Base-by-base conservation (phyloP, 2,329 filamentous ascomycete genomes). In the Lomentospora prolificans region DNA sequence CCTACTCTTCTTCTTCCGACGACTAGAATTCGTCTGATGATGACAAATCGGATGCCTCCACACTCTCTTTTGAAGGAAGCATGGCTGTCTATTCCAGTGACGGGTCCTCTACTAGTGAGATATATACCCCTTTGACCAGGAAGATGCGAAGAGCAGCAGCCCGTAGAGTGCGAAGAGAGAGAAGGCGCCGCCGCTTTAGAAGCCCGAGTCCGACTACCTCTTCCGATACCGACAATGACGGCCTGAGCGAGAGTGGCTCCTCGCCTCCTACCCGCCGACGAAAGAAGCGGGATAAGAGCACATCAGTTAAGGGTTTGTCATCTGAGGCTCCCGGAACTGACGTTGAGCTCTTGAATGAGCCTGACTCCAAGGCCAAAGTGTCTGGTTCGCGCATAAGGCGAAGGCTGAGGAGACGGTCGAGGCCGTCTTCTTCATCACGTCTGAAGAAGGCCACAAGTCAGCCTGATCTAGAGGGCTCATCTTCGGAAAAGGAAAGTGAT, bases 381-480 rank as follows among this genome's bases (percentile, higher is more conserved):
- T n/a, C n/a, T n/a, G n/a, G n/a, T n/a, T n/a, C n/a, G n/a, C n/a
- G n/a, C n/a, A n/a, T n/a, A 55, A 59, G 12, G 27, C 52, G n/a
- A 60, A 55, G 53, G 19, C 31, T 27, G 54, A 51, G 54, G 52
- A 27, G 24, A 30, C 52, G n/a, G 51, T 39, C 2, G 31, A 53
- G 22, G 27, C 24, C 22, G 31, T 57, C 19, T 58, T 60, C 46
- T 56, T 60, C 14, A 10, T 22, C 44, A 41, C n/a, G n/a, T 41
- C 36, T 14, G 10, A 14, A 17, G 19, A 41, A 41, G 36, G 36
- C 19, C 36, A 19, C 4, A 14, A 8, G 6, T 17, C 65, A 63
- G 8, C 48, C 62, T 3, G 65, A 69, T 5, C 57, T 57, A 14
- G 62, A 67, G 48, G 60, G 61, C 5, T 62, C 62, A 14, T 60